Evolutionary conservation across 116 monocot species (phyloP), one percentile per base, ranked within the genome.

Genomic region (Trichopus zeylanicus): DNA sequence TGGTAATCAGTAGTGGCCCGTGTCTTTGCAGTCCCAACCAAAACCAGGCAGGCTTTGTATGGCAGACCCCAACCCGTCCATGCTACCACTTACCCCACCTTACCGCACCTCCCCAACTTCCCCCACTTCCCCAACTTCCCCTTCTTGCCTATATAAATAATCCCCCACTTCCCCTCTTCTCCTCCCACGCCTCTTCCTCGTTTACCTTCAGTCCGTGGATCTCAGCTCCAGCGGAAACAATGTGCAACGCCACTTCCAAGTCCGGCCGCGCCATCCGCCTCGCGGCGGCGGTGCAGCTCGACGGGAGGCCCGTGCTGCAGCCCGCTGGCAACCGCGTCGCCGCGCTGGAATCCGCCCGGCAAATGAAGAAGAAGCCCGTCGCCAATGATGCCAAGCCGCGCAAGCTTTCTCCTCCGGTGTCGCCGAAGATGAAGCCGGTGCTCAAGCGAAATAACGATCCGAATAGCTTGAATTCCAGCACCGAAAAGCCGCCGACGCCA

Each of bases 301-400:
- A 83, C 46, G 86, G 87, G 46, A 62, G 95, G 38, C 74, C 66
- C 0, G 95, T 86, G 51, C 67, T 95, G 37, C 89, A 81, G 53
- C 95, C 95, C 7, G 74, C 86, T 10, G 48, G 78, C 76, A 89
- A 95, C 75, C 75, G 81, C 20, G 62, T 81, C 31, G 38, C 77
- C 23, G 23, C 76, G 22, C 6, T 37, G 9, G 62, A 76, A 30
- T 27, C 69, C 2, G 31, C 31, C 18, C 71, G 68, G 0, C n/a
- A n/a, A n/a, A 51, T 70, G 1, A 29, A 63, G 29, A 94, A 89
- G 71, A 94, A 89, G 61, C 54, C 75, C 24, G 32, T 71, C 30
- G 53, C 51, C 15, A 73, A 76, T n/a, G n/a, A n/a, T n/a, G 7
- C 42, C 53, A 1, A 53, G 26, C 5, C 33, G 57, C 20, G 18